Evolutionary conservation across 1,284 basidiomycete species (phyloP), one percentile per base, ranked within the genome.

Genomic region (Pyrrhoderma noxium): DNA sequence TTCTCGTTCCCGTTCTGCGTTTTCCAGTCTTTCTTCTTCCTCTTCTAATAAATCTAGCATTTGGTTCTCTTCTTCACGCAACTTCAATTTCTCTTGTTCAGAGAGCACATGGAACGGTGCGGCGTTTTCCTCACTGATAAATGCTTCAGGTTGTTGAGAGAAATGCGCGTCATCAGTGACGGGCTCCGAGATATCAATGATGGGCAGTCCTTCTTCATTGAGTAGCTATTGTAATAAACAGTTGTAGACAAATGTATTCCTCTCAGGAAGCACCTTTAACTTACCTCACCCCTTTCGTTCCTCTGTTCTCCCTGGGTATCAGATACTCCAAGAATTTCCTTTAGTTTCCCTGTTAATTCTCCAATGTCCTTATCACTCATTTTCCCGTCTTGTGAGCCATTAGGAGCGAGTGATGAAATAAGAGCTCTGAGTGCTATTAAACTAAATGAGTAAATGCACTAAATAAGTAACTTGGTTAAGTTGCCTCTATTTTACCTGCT

Each of bases 191-290:
- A 89, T 82, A 34, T 89, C 86, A 57, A 89, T 70, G 54, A 89
- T 82, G 9, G 86, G 85, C 31, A 87, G 72, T 1, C 85, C 85
- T 49, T 89, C 85, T 61, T 87, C 84, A 59, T 85, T 85, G 34
- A 84, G 59, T 47, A 82, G 67, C 84, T 88, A 50, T 37, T 37
- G 27, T 31, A 16, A 5, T 40, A 27, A n/a, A 37, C 42, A 56
- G 49, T 25, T 37, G 52, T 61, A 51, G 59, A 36, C 60, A 45
- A 38, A 51, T 52, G 43, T 38, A 37, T 18, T 47, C 39, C 3
- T n/a, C 25, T 23, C 19, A 35, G 36, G 39, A 13, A 18, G 47
- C 19, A 37, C 46, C 54, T 47, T 25, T 57, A 63, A 69, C 76
- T 58, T 70, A 83, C 85, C 76, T 84, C 76, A 72, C 75, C 76